These are phyloP conservation scores for Oryza coarctata DNA, from an alignment of 176 grass and related monocot genomes.

Conservation along the genomic window DNA sequence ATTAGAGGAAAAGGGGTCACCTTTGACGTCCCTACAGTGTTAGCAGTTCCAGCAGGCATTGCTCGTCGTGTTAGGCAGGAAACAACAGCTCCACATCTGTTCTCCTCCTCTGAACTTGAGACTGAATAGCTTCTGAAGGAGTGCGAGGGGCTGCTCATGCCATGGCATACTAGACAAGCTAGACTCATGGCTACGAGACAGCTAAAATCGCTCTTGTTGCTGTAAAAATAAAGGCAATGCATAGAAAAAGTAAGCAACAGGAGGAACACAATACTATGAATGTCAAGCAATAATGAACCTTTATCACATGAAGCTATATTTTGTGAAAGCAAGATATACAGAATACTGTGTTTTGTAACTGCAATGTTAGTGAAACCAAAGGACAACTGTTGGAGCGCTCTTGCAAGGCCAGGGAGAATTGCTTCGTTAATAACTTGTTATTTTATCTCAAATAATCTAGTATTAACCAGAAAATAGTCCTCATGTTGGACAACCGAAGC, in stretches of 20 bases:
- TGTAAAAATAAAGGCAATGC: constrained; percentile 11
- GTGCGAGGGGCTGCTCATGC: constrained; percentile 70
- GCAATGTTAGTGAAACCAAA: neutral
- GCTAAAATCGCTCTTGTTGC: constrained; percentile 8
- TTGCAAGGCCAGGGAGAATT: neutral
- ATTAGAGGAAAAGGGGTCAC: constrained; percentile 67
- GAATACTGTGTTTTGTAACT: neutral
- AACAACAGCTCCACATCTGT: constrained; percentile 54
- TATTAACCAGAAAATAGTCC: neutral
- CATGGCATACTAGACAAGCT: constrained; percentile 78
- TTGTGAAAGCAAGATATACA: neutral
- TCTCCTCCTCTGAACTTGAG: constrained; percentile 79
- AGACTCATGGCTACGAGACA: constrained; percentile 56
- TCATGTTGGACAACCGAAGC: neutral
- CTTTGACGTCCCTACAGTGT: constrained; percentile 57
- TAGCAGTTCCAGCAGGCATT: constrained; percentile 33
- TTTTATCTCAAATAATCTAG: constrained; percentile 2
- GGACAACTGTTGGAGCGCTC: neutral
- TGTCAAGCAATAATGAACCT: neutral
- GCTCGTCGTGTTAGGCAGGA: constrained; percentile 59
- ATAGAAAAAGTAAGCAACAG: constrained; percentile 10
- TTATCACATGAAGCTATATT: neutral
- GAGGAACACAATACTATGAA: neutral
- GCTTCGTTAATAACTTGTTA: neutral
- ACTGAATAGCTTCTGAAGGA: constrained; percentile 88